Conservation (phyloP, 768 basidiomycete species). For the Mycena vulgaris region DNA sequence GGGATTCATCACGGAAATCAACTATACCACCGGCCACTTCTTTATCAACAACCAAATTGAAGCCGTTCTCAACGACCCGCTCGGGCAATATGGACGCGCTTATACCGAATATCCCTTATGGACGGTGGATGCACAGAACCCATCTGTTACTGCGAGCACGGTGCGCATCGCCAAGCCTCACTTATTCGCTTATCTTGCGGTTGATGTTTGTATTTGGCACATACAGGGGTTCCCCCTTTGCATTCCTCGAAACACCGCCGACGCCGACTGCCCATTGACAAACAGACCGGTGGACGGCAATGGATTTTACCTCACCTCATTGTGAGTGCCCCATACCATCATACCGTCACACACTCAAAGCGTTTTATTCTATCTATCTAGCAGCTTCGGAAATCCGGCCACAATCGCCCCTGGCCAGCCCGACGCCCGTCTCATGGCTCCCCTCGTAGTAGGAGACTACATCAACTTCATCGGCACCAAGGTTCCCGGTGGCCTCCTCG, state of each 20-base stretch:
- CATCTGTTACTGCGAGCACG: constrained; percentile 36
- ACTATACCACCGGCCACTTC: too few species aligned
- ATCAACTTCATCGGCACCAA: constrained; percentile 25
- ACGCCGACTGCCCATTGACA: constrained; percentile 17
- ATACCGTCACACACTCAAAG: background rate
- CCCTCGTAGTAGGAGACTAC: constrained; percentile 25
- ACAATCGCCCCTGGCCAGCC: constrained; percentile 10
- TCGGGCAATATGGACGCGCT: too few species aligned
- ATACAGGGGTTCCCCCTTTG: constrained; percentile 32
- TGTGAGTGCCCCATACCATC: background rate
- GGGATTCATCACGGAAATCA: too few species aligned
- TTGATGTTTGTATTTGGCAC: constrained; percentile 18
- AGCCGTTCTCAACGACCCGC: too few species aligned
- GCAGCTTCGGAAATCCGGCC: constrained; percentile 27
- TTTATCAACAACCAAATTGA: too few species aligned
- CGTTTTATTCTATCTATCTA: background rate
- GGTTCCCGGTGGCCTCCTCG: constrained; percentile 18
- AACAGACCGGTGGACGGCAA: background rate
- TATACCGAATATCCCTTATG: constrained; percentile 29
- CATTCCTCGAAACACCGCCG: constrained; percentile 30
- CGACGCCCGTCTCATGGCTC: constrained; percentile 10
- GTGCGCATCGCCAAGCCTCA: constrained; percentile 34
- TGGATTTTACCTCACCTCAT: background rate
- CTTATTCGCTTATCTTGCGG: background rate
- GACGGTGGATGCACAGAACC: constrained; percentile 41